phyloP scores from a whole-genome alignment of 1,284 basidiomycete species.

The Cryptococcus jaspeensis region DNA sequence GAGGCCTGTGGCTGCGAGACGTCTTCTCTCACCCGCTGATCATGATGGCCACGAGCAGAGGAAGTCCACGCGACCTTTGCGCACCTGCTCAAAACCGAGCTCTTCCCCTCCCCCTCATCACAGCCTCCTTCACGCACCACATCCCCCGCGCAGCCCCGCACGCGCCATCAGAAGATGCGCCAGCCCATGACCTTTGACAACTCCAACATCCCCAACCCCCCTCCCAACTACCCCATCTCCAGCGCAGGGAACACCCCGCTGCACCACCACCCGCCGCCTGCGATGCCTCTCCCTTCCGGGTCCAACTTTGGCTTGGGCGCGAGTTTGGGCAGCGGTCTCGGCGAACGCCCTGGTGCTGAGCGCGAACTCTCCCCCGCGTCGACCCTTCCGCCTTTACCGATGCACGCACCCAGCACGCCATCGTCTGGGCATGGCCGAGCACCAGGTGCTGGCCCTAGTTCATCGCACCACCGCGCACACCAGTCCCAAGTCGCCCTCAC shows the following conservation, averaged over 20 bases:
- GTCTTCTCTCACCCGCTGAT: conserved; percentile 1
- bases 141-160: conserved; percentile 20
- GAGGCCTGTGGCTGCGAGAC: neutral
- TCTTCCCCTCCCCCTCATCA: conserved; percentile 49
- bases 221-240: conserved; percentile 26
- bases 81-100: conserved; percentile 55
- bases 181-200: conserved; percentile 38
- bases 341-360: conserved; percentile 24
- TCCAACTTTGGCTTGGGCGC: neutral
- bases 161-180: conserved; percentile 30
- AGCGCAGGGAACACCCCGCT: conserved; percentile 44
- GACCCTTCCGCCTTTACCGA: conserved; percentile 43
- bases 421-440: conserved; percentile 40
- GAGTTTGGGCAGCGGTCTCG: conserved; percentile 9
- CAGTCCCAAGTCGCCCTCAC: conserved; percentile 45
- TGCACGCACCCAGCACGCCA: conserved; percentile 47
- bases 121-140: conserved; percentile 30
- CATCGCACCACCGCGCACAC: conserved; percentile 43
- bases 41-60: conserved; percentile 38
- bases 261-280: conserved; percentile 47
- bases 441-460: conserved; percentile 43
- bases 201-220: conserved; percentile 30
- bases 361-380: conserved; percentile 43
- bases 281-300: conserved; percentile 15
- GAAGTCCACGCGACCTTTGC: conserved; percentile 58